Evolutionary conservation across 441 rosid species (phyloP), one percentile per base, ranked within the genome.

Genomic region (Gossypium lobatum): DNA sequence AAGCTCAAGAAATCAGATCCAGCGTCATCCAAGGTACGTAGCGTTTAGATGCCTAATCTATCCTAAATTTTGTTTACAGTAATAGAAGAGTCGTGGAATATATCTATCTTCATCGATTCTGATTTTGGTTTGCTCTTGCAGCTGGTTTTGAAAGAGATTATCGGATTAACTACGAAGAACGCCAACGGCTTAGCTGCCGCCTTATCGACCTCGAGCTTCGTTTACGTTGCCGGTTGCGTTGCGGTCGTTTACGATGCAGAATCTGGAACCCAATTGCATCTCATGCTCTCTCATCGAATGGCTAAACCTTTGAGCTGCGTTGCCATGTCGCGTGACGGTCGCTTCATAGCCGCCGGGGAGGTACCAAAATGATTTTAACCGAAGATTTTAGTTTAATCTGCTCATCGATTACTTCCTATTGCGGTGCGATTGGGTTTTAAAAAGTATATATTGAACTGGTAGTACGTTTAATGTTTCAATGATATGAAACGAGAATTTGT

Each of bases 291-390:
- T 80, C 93, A 87, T 57, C 83, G 97, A 55, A 70, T 79, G 62
- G 93, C 98, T 6, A 93, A 84, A 71, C 87, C 95, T 25, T 78
- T 91, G 77, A 81, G 78, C 77, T 93, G 93, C 71, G 89, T 93
- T 18, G 88, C 93, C 0, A 70, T 89, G 70, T 89, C 95, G 0
- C 80, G 9, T 23, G 90, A 89, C 28, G 98, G 95, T 26, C 86
- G 88, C 5, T 91, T 85, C 31, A 77, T 93, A 1, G 98, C 96
- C 16, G 92, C 97, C 34, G 97, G 90, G 39, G 97, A 93, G 89
- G 98, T 91, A 76, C 55, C 45, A 4, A 59, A 21, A 16, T 11
- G 46, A 2, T 16, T 64, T 68, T 9, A 28, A 68, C 53, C 3
- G 59, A 53, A 28, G 21, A 8, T 10, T 67, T 67, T 48, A n/a